A percentile compares a stretch with the other conserved stretches of the same genome.
These are phyloP conservation scores for Tubosaeta sp. DNA, from an alignment of 768 basidiomycete genomes.

Conservation along the genomic window DNA sequence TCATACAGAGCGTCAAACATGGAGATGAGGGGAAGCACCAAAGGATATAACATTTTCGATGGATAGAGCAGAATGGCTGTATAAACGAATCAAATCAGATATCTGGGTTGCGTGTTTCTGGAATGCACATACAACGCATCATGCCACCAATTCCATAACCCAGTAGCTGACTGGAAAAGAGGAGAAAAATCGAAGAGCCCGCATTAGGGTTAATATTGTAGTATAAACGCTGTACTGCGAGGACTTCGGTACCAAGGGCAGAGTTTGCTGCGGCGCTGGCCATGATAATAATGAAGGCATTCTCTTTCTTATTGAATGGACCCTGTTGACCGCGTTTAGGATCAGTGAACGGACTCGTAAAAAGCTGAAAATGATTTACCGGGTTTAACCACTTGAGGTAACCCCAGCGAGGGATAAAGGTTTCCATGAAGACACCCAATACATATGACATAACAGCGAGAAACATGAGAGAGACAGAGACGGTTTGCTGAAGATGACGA, in stretches of 20 bases:
- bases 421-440: slow-evolving; percentile 45
- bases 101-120: too few species aligned
- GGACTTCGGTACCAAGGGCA: slow-evolving; percentile 51
- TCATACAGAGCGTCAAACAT: slow-evolving; percentile 39
- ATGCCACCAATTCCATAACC: slow-evolving; percentile 56
- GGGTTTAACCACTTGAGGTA: slow-evolving; percentile 50
- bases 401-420: slow-evolving; percentile 41
- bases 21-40: slow-evolving; percentile 20
- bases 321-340: slow-evolving; percentile 30
- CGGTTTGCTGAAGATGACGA: slow-evolving; percentile 40
- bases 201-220: slow-evolving; percentile 50
- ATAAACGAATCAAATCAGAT: neutral
- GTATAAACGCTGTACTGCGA: slow-evolving; percentile 51
- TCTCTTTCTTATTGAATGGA: slow-evolving; percentile 59
- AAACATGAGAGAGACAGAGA: slow-evolving; percentile 51
- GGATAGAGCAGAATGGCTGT: slow-evolving; percentile 36
- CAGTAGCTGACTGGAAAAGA: slow-evolving; percentile 33
- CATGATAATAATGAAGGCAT: slow-evolving; percentile 56
- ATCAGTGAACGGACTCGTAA: neutral
- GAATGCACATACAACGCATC: slow-evolving; percentile 46
- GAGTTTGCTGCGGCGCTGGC: slow-evolving; percentile 51
- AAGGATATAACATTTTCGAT: slow-evolving; percentile 41
- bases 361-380: slow-evolving; percentile 14
- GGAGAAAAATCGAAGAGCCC: slow-evolving; percentile 42
- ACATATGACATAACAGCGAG: slow-evolving; percentile 50